Conservation (phyloP, 2,329 filamentous ascomycete species). For the Grosmannia huntii region DNA sequence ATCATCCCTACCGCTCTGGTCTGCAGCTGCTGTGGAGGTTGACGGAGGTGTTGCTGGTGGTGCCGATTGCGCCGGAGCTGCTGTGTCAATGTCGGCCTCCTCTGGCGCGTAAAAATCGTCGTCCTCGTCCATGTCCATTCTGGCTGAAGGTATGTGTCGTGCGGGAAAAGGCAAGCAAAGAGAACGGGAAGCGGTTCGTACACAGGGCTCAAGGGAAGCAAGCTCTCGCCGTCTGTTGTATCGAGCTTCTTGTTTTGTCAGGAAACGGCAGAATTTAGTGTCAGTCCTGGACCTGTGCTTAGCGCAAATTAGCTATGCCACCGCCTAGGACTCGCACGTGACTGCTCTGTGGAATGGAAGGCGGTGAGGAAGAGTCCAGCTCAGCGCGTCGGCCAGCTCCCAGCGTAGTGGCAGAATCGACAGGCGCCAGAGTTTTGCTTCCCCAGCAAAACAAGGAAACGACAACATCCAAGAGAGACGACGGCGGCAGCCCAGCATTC, state of each 20-base stretch:
- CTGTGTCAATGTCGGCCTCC: slow-evolving; percentile 29
- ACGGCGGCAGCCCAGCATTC: too few species aligned
- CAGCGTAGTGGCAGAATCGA: neutral
- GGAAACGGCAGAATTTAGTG: neutral
- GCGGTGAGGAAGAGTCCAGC: neutral
- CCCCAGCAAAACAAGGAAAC: neutral
- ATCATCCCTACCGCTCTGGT: slow-evolving; percentile 32
- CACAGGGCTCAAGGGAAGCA: neutral
- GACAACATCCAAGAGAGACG: neutral
- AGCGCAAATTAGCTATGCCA: neutral
- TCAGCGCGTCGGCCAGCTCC: neutral
- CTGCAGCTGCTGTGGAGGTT: slow-evolving; percentile 13
- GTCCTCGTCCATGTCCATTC: slow-evolving; percentile 55
- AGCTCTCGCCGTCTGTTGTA: neutral
- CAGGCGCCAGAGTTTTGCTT: neutral
- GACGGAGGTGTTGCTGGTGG: neutral
- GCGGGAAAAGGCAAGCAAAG: neutral
- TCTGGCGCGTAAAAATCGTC: slow-evolving; percentile 55
- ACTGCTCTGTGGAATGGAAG: neutral
- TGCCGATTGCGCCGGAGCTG: slow-evolving; percentile 15
- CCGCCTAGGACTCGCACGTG: neutral
- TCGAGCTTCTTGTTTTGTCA: neutral
- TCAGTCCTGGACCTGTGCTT: neutral
- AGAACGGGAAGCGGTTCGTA: neutral
- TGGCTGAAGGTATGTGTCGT: slow-evolving; percentile 10